Evolutionary conservation across 768 basidiomycete species (phyloP), one percentile per base, ranked within the genome.

Genomic region (Trametes gibbosa): DNA sequence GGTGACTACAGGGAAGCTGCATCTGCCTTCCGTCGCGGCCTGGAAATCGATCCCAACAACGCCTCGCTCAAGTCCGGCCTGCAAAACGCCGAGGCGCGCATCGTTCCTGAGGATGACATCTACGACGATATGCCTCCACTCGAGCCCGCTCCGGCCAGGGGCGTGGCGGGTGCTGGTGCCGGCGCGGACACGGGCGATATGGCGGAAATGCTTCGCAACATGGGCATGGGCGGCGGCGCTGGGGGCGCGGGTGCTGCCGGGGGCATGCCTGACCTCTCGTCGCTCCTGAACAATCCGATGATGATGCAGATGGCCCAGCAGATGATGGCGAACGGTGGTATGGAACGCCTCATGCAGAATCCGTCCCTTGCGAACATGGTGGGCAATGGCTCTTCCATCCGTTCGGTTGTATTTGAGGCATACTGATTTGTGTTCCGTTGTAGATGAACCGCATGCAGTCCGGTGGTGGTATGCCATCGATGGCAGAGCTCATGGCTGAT

Each of bases 301-400:
- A 82, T 98, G 77, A 92, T 92, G 90, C 79, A 85, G 41, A 91
- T 95, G 92, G 92, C 95, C 0, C 90, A 95, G 72, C 88, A 92
- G 70, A 81, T 98, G 83, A 91, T 91, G 79, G 79, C 81, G 17
- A 91, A 88, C 66, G 95, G 95, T 23, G 94, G 94, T 7, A 72
- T 98, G 39, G 89, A 89, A 21, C 73, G 73, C 50, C 67, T 87
- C 41, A 92, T 96, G 92, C 80, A 83, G 55, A 95, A 96, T 72
- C 95, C 95, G 17, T 72, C 81, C 21, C 79, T 97, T 41, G 80
- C 89, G 9, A 84, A 86, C 65, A 93, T 96, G 90, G 90, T 90
- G 63, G 25, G 76, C 45, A 25, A 41, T 56, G 57, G 46, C 17
- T n/a, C n/a, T n/a, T n/a, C n/a, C n/a, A n/a, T n/a, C n/a, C n/a